Conservation (phyloP, 768 basidiomycete genomes). For the Russula sp. region DNA sequence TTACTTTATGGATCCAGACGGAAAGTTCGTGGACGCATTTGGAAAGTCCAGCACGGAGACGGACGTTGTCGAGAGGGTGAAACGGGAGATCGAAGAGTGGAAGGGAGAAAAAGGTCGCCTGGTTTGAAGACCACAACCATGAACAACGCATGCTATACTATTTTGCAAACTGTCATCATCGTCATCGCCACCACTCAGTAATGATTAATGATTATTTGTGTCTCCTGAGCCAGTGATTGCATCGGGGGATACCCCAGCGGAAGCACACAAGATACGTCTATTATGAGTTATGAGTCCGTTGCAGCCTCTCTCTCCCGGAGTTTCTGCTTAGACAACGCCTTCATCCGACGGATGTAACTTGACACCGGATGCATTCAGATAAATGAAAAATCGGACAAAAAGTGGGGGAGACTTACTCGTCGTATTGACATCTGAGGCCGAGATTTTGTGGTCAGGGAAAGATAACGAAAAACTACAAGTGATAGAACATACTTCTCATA, state of each 20-base stretch:
- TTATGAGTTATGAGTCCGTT: conserved; percentile 25
- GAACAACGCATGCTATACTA: not conserved
- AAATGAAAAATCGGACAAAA: not conserved
- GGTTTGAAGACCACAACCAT: conserved; percentile 23
- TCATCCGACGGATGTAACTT: conserved; percentile 88
- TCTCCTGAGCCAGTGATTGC: not conserved
- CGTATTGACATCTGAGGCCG: conserved; percentile 75
- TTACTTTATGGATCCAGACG: conserved; percentile 95
- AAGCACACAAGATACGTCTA: conserved; percentile 4
- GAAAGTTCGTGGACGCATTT: conserved; percentile 93
- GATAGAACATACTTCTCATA: conserved; percentile 68
- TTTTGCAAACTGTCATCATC: not conserved
- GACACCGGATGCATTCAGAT: conserved; percentile 3
- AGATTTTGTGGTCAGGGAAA: not conserved
- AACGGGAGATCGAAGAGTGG: conserved; percentile 43
- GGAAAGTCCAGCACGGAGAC: conserved; percentile 71
- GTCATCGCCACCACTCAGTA: conserved; percentile 7
- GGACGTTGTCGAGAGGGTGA: conserved; percentile 58
- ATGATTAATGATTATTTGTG: not conserved
- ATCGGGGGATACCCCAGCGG: not conserved
- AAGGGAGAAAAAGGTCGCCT: conserved; percentile 31
- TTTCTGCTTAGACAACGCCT: conserved; percentile 70
- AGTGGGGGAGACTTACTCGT: conserved; percentile 50
- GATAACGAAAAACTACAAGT: not conserved
- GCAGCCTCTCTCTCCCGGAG: conserved; percentile 35